A percentile compares a stretch with the other conserved stretches of the same genome.
These are phyloP conservation scores for Ogataea pignaliae DNA, from an alignment of 805 yeast species.

Conservation along the genomic window DNA sequence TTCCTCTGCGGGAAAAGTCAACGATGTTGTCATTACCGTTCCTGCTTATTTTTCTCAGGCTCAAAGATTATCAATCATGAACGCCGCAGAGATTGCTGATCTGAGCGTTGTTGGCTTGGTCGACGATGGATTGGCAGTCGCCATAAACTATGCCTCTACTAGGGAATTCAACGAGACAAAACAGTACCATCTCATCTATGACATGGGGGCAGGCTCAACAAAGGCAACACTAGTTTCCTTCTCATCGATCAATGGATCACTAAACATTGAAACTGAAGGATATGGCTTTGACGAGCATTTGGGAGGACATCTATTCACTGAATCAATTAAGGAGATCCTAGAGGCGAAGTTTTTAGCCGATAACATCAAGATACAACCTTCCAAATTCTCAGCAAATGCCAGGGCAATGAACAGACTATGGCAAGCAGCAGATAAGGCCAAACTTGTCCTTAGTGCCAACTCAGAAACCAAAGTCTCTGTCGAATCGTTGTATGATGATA, in stretches of 20 bases:
- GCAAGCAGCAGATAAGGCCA: slow-evolving; percentile 86
- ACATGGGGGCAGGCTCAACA: slow-evolving; percentile 91
- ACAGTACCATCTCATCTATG: slow-evolving; percentile 70
- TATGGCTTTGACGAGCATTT: slow-evolving; percentile 61
- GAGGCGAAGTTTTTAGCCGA: slow-evolving; percentile 51
- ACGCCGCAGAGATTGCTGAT: slow-evolving; percentile 69
- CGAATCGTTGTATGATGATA: slow-evolving; percentile 69
- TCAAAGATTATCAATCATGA: slow-evolving; percentile 67
- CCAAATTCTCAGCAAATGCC: slow-evolving; percentile 41
- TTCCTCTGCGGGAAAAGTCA: slow-evolving; percentile 30
- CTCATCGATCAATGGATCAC: slow-evolving; percentile 36
- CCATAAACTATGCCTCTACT: slow-evolving; percentile 66
- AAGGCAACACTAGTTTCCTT: slow-evolving; percentile 80
- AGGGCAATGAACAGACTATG: slow-evolving; percentile 64
- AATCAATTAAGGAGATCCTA: slow-evolving; percentile 56
- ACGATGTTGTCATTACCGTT: slow-evolving; percentile 69
- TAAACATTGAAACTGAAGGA: slow-evolving; percentile 60
- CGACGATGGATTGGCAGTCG: slow-evolving; percentile 91
- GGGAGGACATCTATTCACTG: slow-evolving; percentile 77
- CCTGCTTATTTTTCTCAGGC: slow-evolving; percentile 65
- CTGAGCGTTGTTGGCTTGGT: slow-evolving; percentile 62
- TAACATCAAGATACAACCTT: slow-evolving; percentile 35
- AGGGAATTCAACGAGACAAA: slow-evolving; percentile 42
- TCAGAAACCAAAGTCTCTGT: slow-evolving; percentile 69
- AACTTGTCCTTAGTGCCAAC: slow-evolving; percentile 83